Conservation (phyloP, 345 rosid species). For the Eucalyptus cloeziana region DNA sequence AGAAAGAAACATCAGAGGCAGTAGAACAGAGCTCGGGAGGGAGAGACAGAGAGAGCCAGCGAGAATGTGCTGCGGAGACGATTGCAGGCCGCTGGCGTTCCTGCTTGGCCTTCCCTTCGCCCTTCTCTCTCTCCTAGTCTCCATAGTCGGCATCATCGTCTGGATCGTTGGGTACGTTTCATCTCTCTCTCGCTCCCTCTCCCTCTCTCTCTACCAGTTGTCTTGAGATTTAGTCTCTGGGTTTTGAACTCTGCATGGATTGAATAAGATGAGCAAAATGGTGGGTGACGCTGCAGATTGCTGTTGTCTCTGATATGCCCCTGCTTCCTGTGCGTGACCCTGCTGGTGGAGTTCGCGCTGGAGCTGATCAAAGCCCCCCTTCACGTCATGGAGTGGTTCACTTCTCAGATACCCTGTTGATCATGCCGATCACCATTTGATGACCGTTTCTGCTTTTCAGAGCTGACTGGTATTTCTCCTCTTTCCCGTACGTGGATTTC, state of each 20-base stretch:
- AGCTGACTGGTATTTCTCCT: neutral
- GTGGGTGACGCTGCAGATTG: conserved; percentile 28
- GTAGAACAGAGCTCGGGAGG: neutral
- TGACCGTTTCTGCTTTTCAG: neutral
- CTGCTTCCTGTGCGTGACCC: conserved; percentile 59
- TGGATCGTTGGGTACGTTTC: conserved; percentile 73
- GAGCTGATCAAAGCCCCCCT: conserved; percentile 57
- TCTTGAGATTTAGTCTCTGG: neutral
- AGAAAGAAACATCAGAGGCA: neutral
- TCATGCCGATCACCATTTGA: neutral
- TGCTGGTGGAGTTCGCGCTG: conserved; percentile 50
- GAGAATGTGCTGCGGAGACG: conserved; percentile 47
- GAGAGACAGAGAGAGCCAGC: neutral
- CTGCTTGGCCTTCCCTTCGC: conserved; percentile 89
- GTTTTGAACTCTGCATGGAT: neutral
- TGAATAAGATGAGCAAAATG: neutral
- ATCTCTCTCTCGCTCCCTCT: too few species aligned
- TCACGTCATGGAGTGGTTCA: conserved; percentile 62
- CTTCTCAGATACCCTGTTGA: conserved; percentile 51
- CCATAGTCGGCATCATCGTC: conserved; percentile 53
- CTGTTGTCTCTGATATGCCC: conserved; percentile 54
- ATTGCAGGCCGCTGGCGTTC: conserved; percentile 78
- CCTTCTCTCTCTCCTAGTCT: conserved; percentile 60
- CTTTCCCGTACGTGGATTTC: neutral
- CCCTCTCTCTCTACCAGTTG: neutral